Evolutionary conservation across 1,139 yeast genomes (phyloP), one percentile per base, ranked within the genome.

Genomic region (Spencermartinsiella ligniputridi): DNA sequence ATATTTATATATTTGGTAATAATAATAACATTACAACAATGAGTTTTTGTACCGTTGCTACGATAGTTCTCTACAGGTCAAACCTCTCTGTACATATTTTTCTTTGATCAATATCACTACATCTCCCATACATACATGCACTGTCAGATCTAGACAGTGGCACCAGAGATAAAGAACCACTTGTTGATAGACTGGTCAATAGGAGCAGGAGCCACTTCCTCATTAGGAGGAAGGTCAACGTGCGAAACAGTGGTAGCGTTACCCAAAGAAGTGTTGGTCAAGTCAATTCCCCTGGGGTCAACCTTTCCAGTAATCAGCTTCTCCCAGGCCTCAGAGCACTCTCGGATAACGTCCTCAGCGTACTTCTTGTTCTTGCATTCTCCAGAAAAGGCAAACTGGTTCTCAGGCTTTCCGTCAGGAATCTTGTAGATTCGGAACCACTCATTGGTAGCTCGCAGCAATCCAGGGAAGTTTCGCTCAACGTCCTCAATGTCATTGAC

Each of bases 161-260:
- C 84, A 71, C 97, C 97, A 54, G 97, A 87, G 68, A 92, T 92
- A 80, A 81, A 92, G 79, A 92, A 92, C 98, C 98, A 92, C 76
- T 92, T 92, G 79, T 92, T 97, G 66, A 92, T 74, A 47, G 97
- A 88, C 71, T 87, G 81, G 75, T 92, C 98, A 68, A 92, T 87
- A 69, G 96, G 95, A 54, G 95, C 97, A 63, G 94, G 90, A 52
- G 89, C 76, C 56, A 73, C 70, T 60, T 80, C 62, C 35, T 58
- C 63, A 29, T 51, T 44, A 30, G 52, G 48, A 30, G 97, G 94
- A 48, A 87, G 66, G 47, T 70, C 75, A 37, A 55, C 52, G 44
- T 71, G 57, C 45, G 69, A 72, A 54, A 76, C 78, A 52, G 53
- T 43, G 39, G 45, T 50, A 55, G 92, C 70, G 51, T 72, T 66